These are phyloP conservation scores for Psilocybe azurescens DNA, from an alignment of 768 basidiomycete genomes.

Conservation along the genomic window DNA sequence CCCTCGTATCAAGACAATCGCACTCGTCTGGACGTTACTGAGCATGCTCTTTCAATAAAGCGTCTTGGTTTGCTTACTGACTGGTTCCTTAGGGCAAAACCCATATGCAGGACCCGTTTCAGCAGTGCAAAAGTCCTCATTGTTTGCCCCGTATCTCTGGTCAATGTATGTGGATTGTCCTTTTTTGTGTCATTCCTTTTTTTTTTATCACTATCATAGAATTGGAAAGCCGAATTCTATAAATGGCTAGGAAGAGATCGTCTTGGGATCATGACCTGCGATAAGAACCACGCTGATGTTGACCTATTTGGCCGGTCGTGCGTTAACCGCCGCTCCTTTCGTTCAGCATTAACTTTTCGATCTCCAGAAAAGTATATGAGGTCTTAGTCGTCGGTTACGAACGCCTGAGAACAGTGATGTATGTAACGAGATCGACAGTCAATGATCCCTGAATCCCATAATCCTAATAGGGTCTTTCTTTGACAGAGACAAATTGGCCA, in stretches of 20 bases:
- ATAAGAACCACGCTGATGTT: constrained; percentile 54
- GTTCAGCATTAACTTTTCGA: background rate
- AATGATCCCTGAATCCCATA: background rate
- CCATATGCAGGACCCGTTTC: constrained; percentile 66
- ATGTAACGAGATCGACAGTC: constrained; percentile 29
- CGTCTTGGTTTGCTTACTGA: background rate
- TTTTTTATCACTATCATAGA: constrained; percentile 48
- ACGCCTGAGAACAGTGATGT: constrained; percentile 84
- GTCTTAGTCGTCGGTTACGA: constrained; percentile 97
- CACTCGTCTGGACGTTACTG: constrained; percentile 91
- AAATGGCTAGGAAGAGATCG: constrained; percentile 83
- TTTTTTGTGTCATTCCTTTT: background rate
- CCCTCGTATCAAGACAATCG: constrained; percentile 66
- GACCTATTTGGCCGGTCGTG: constrained; percentile 80
- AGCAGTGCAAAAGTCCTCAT: constrained; percentile 79
- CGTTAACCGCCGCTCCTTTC: constrained; percentile 24
- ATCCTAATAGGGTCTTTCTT: background rate
- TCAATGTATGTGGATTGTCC: constrained; percentile 59
- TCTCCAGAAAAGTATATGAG: constrained; percentile 69
- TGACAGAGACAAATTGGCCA: constrained; percentile 30
- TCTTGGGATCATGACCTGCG: constrained; percentile 49
- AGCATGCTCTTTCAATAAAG: constrained; percentile 52
- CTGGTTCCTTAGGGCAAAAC: constrained; percentile 69
- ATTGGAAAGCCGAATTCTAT: constrained; percentile 94
- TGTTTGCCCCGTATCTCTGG: constrained; percentile 91